Percentiles rank a stretch among this genome's conserved stretches.
These are phyloP conservation scores for Pseudoneurospora amorphoporcata DNA, from an alignment of 495 filamentous ascomycete genomes.

Conservation along the genomic window DNA sequence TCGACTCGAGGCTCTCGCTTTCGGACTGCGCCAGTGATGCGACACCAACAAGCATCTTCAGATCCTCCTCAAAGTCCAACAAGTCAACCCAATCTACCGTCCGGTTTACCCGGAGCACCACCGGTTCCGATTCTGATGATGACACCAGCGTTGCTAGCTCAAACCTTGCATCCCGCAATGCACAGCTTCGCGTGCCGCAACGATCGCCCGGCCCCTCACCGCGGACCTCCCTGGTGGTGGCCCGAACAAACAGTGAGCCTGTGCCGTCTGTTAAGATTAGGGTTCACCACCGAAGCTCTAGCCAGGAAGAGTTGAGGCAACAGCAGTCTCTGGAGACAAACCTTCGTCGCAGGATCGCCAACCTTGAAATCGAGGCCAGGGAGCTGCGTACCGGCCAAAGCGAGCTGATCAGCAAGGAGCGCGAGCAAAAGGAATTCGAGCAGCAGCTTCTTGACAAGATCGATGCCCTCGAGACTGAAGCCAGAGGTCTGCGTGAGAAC, in stretches of 20 bases:
- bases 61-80: constrained; percentile 19
- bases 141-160: constrained; percentile 20
- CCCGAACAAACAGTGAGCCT: neutral
- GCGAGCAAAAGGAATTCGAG: constrained; percentile 5
- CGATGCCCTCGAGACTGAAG: neutral
- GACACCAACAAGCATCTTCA: constrained; percentile 20
- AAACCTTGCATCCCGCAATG: constrained; percentile 12
- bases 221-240: neutral
- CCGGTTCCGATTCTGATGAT: constrained; percentile 10
- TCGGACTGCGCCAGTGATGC: constrained; percentile 19
- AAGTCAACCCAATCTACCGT: constrained; percentile 19
- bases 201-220: neutral
- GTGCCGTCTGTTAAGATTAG: constrained; percentile 7
- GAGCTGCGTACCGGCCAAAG: neutral
- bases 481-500: neutral
- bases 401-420: constrained; percentile 5
- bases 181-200: constrained; percentile 21
- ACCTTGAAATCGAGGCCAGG: neutral
- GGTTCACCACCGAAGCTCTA: constrained; percentile 11
- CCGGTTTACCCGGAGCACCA: constrained; percentile 25
- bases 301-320: neutral
- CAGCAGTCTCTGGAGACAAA: neutral
- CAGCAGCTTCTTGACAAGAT: constrained; percentile 6
- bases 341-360: neutral
- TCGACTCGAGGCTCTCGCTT: constrained; percentile 19